phyloP scores from a whole-genome alignment of 2,329 filamentous ascomycete species.

The Scedosporium minutisporum region DNA sequence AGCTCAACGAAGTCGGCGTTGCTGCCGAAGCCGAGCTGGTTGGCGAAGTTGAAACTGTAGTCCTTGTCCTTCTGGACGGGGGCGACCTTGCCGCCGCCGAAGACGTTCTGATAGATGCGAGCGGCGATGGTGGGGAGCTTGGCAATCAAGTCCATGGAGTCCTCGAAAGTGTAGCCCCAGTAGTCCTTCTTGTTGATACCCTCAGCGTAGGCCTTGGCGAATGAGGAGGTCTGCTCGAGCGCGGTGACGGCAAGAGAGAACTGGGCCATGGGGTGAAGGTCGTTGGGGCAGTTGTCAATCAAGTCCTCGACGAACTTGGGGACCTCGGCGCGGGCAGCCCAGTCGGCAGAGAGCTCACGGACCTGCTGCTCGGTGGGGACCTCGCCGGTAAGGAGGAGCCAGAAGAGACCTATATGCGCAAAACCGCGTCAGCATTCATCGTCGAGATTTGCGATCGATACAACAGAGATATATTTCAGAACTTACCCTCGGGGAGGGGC shows the following conservation, averaged over 20 bases:
- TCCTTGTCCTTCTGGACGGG: constrained; percentile 98
- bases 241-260: constrained; percentile 96
- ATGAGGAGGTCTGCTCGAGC: constrained; percentile 95
- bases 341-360: constrained; percentile 94
- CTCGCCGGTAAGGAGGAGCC: constrained; percentile 97
- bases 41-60: constrained; percentile 98
- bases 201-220: constrained; percentile 97
- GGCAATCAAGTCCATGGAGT: constrained; percentile 99
- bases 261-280: constrained; percentile 99
- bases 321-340: constrained; percentile 92
- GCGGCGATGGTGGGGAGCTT: constrained; percentile 97
- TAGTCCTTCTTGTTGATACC: constrained; percentile 99
- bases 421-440: background rate
- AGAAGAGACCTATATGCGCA: constrained; percentile 71
- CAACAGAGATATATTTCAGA: too few relatives aligned
- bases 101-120: constrained; percentile 99
- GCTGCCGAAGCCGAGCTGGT: constrained; percentile 92
- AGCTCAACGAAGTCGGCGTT: constrained; percentile 98
- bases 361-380: constrained; percentile 97
- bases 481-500: constrained; percentile 82
- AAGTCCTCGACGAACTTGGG: constrained; percentile 99
- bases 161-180: constrained; percentile 99
- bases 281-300: constrained; percentile 97
- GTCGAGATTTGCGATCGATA: background rate
- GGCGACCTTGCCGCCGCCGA: constrained; percentile 99